phyloP scores from a whole-genome alignment of 768 basidiomycete genomes.

The Amanita exitialis region DNA sequence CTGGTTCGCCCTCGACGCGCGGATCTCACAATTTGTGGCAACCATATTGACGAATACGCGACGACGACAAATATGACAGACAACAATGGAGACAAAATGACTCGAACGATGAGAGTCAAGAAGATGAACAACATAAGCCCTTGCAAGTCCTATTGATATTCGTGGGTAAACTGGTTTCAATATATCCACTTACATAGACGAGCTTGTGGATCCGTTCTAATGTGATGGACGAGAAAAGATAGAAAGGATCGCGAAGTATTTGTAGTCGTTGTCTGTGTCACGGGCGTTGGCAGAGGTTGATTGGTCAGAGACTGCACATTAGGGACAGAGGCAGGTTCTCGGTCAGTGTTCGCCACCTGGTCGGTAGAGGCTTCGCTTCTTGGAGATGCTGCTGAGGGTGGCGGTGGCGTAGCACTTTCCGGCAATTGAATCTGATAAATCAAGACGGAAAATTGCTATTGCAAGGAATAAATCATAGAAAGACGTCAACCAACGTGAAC shows the following conservation, averaged over 20 bases:
- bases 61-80: constrained; percentile 54
- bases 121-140: constrained; percentile 63
- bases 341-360: constrained; percentile 6
- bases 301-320: constrained; percentile 11
- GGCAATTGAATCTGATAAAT: constrained; percentile 80
- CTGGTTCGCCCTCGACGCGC: constrained; percentile 60
- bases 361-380: constrained; percentile 10
- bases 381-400: constrained; percentile 13
- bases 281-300: constrained; percentile 11
- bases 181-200: constrained; percentile 45
- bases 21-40: constrained; percentile 77
- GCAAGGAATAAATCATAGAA: neutral
- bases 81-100: constrained; percentile 59
- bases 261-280: constrained; percentile 16
- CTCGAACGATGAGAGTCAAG: constrained; percentile 62
- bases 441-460: constrained; percentile 74
- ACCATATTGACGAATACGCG: constrained; percentile 77
- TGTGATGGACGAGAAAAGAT: constrained; percentile 44
- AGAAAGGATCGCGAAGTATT: constrained; percentile 27
- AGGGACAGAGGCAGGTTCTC: constrained; percentile 5
- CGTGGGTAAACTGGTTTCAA: neutral
- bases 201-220: constrained; percentile 62
- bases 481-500: constrained; percentile 14
- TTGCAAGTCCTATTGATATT: constrained; percentile 17
- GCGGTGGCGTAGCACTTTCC: constrained; percentile 32